Base-by-base conservation (phyloP, 78 protist species). In the Capsaspora owczarzaki region DNA sequence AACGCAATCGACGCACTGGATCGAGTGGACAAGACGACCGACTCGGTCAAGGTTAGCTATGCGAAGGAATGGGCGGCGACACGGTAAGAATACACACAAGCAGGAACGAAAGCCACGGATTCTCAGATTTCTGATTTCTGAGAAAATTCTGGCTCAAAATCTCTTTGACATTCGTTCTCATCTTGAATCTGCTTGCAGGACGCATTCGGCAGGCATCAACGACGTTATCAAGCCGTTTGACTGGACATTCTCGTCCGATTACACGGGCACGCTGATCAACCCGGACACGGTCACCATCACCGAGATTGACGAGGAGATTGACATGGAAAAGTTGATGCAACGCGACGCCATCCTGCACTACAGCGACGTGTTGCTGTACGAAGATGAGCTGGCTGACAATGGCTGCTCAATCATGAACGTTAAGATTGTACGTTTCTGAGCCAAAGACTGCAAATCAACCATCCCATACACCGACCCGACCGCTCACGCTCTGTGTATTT, bases 381-480 rank as follows among this genome's bases (percentile, higher is more conserved):
- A 86, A 66, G 91, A 88, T 61, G 92, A 89, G 40, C 81, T 89
- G 40, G 85, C 83, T 38, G 94, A 91, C 82, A 85, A 91, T 69
- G 94, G 94, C 49, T 60, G n/a, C 14, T 46, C 88, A 42, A 40
- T 38, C 31, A 20, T 91, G 60, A 61, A 56, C 22, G 89, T 87
- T n/a, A 63, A 74, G 33, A 56, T 86, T 70, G 92, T 84, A 72
- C 38, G 83, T 80, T 3, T 41, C 1, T 74, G n/a, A n/a, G n/a
- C n/a, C n/a, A n/a, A n/a, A n/a, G n/a, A n/a, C n/a, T n/a, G n/a
- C n/a, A n/a, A n/a, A n/a, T 5, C 72, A 10, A 14, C 23, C 37
- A 66, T 46, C 25, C 51, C 51, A 4, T 5, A 4, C 25, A 4
- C 25, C 25, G 25, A 10, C 51, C 51, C 10, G 51, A 4, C 51